These are phyloP conservation scores for Cryptococcus sp. DNA, from an alignment of 1,284 basidiomycete species.

Conservation along the genomic window DNA sequence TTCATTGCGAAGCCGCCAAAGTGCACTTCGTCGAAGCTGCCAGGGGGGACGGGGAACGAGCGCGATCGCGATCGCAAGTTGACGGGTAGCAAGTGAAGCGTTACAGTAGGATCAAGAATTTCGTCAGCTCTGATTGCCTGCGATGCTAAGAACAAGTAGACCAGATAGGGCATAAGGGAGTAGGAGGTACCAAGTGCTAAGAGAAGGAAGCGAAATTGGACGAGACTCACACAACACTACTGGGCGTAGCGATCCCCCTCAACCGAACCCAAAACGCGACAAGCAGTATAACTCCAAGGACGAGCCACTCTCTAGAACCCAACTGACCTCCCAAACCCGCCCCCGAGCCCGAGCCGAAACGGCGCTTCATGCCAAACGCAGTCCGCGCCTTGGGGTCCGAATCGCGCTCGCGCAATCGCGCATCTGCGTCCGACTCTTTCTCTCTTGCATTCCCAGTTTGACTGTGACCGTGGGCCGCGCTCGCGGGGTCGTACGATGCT, in stretches of 20 bases:
- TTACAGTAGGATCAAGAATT: no score
- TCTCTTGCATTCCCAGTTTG: background rate
- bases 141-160: background rate
- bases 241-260: constrained; percentile 75
- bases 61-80: no score
- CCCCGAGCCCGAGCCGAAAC: constrained; percentile 19
- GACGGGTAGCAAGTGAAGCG: no score
- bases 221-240: constrained; percentile 79
- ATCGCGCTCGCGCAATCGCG: constrained; percentile 23
- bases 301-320: constrained; percentile 44
- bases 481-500: no score
- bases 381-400: constrained; percentile 11
- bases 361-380: constrained; percentile 35
- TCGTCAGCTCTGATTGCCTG: no score
- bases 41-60: background rate
- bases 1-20: constrained; percentile 93
- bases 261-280: constrained; percentile 73
- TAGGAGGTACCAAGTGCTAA: background rate
- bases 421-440: constrained; percentile 34
- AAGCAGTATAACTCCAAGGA: constrained; percentile 33
- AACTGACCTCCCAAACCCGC: constrained; percentile 29
- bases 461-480: constrained; percentile 2
- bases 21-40: constrained; percentile 93
- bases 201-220: background rate
- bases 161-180: no score